Base-by-base conservation (phyloP, 768 basidiomycete genomes). In the Kwoniella pini region DNA sequence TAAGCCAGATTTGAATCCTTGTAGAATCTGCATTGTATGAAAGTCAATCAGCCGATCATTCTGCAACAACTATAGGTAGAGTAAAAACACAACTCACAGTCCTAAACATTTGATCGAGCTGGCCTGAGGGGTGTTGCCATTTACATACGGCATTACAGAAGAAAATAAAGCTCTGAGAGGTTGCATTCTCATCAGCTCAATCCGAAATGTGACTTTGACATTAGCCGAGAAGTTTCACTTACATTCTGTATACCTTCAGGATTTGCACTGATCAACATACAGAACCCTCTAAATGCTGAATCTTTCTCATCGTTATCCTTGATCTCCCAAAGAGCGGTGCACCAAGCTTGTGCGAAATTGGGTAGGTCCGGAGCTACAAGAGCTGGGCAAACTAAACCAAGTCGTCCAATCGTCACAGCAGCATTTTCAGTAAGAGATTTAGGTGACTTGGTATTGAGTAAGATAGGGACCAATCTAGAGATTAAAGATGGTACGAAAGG, bases 231-330 rank as follows among this genome's bases (percentile, higher is more conserved):
- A 15, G 19, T 6, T 17, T 6, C 15, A 79, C 86, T 62, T 57
- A 89, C 93, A 85, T 92, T 92, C 42, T 90, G 85, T 61, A 97
- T 91, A 2, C 95, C 96, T 62, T 85, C 85, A 17, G 96, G 96
- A 77, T 99, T 99, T 28, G 86, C 86, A 79, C 94, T 91, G 62
- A 98, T 91, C 36, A 97, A 87, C 27, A 91, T 91, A 79, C 96
- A 99, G 70, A 99, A 85, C 1, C 96, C 96, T 57, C 94, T 84
- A 86, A 98, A 99, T 5, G 96, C 96, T 21, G 93, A 97, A 73
- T 97, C 96, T 80, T 98, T 99, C 82, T 99, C 96, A 70, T 98
- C 95, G 72, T 98, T 99, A 73, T 99, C 96, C 65, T 96, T 88
- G 77, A 99, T 99, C 79, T 98, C 96, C 76, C 93, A 93, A 54